phyloP scores from a whole-genome alignment of 768 basidiomycete species.

The Russula virescens region DNA sequence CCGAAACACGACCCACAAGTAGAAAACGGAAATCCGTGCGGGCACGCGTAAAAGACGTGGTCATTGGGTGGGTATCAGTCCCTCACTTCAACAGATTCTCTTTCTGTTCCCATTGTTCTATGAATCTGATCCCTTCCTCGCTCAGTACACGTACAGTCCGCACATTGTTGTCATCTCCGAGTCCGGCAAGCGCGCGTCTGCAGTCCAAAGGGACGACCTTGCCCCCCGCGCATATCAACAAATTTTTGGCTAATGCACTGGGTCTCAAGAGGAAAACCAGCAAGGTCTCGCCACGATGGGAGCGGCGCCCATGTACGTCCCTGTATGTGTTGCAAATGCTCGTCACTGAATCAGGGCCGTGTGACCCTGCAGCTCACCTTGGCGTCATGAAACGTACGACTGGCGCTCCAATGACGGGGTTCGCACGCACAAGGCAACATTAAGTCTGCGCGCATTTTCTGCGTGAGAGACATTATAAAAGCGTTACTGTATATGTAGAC shows the following conservation, averaged over 20 bases:
- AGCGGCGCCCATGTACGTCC: constrained; percentile 22
- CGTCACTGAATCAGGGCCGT: background rate
- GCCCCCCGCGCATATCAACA: constrained; percentile 14
- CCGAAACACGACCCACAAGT: constrained; percentile 2
- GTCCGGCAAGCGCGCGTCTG: background rate
- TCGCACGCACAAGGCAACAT: constrained; percentile 8
- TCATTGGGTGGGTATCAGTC: constrained; percentile 19
- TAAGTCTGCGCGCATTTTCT: background rate
- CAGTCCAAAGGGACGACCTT: constrained; percentile 2
- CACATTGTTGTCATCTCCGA: constrained; percentile 18
- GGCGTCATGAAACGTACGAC: constrained; percentile 18
- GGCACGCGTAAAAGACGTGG: constrained; percentile 21
- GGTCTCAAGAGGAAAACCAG: background rate
- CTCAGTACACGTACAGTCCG: constrained; percentile 20
- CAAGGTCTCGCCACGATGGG: constrained; percentile 15
- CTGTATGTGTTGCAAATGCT: background rate
- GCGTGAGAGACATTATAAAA: background rate
- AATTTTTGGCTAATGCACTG: constrained; percentile 14
- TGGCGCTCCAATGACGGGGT: constrained; percentile 16
- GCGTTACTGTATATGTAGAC: no score
- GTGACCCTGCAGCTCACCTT: constrained; percentile 10
- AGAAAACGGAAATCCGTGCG: background rate
- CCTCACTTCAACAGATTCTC: background rate
- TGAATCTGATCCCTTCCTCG: constrained; percentile 9
- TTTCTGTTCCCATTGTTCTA: background rate